phyloP scores from a whole-genome alignment of 768 basidiomycete species.

The Crassisporium funariophilum region DNA sequence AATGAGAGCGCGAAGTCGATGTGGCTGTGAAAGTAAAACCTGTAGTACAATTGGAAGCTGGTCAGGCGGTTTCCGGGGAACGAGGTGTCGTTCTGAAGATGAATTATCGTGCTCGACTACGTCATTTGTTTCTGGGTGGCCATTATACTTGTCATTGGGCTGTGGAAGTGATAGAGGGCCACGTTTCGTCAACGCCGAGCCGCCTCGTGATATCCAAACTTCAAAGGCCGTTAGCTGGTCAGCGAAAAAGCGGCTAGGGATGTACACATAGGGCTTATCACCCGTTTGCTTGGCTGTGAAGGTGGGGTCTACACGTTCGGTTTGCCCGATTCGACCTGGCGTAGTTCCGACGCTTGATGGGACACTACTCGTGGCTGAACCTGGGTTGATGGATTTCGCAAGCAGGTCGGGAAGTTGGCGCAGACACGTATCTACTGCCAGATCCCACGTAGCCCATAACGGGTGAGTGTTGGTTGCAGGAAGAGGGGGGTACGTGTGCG shows the following conservation, averaged over 20 bases:
- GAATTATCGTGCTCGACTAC: constrained; percentile 14
- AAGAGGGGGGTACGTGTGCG: constrained; percentile 88
- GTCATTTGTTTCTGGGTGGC: constrained; percentile 1
- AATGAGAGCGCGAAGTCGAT: constrained; percentile 93
- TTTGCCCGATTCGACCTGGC: constrained; percentile 44
- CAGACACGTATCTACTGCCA: constrained; percentile 92
- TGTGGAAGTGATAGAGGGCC: constrained; percentile 73
- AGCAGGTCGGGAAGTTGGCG: constrained; percentile 90
- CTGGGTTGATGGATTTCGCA: constrained; percentile 35
- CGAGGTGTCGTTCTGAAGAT: constrained; percentile 49
- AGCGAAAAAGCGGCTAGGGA: constrained; percentile 90
- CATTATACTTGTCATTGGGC: constrained; percentile 8
- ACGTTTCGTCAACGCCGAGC: constrained; percentile 76
- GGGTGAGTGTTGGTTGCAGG: constrained; percentile 97
- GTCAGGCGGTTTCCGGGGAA: constrained; percentile 91
- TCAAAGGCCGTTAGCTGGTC: constrained; percentile 98
- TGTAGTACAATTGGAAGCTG: constrained; percentile 98
- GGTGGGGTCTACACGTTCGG: constrained; percentile 25
- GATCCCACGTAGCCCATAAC: constrained; percentile 97
- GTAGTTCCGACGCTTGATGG: constrained; percentile 31
- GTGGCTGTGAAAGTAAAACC: constrained; percentile 93
- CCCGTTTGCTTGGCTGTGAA: constrained; percentile 21
- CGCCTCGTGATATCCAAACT: constrained; percentile 96
- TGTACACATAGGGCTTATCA: constrained; percentile 66
- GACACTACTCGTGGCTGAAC: constrained; percentile 17